A percentile compares a stretch with the other conserved stretches of the same genome.
Conservation (phyloP, 2,329 filamentous ascomycete genomes). For the Exophiala mesophila region DNA sequence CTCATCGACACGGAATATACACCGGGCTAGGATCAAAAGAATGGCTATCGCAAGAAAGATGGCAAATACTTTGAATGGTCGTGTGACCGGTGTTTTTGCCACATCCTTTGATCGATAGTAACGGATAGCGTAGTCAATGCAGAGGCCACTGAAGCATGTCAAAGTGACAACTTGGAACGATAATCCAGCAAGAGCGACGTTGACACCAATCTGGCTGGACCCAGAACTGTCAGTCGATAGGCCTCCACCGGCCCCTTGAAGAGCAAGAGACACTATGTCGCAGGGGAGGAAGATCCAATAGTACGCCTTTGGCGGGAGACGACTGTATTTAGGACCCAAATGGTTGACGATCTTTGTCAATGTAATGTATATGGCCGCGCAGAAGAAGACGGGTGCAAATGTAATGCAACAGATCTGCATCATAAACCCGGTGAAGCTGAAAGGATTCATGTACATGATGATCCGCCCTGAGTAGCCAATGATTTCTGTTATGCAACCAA, state of each 20-base stretch:
- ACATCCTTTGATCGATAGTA: conserved; percentile 1
- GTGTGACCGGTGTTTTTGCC: conserved; percentile 1
- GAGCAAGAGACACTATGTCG: conserved; percentile 37
- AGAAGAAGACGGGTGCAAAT: conserved; percentile 51
- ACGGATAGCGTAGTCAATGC: conserved; percentile 25
- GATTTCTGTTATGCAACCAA: conserved; percentile 53
- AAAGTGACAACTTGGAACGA: conserved; percentile 38
- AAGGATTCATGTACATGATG: conserved; percentile 54
- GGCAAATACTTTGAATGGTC: conserved; percentile 41
- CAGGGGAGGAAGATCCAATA: conserved; percentile 36
- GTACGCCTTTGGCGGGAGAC: conserved; percentile 32
- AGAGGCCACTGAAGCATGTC: conserved; percentile 29
- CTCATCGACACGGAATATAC: conserved; percentile 61
- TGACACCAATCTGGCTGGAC: conserved; percentile 27
- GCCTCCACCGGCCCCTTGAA: conserved; percentile 39
- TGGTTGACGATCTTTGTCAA: conserved; percentile 28
- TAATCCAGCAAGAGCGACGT: conserved; percentile 38
- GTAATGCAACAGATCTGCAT: conserved; percentile 59
- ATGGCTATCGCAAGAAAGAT: conserved; percentile 52
- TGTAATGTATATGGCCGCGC: conserved; percentile 59
- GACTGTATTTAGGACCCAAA: conserved; percentile 37
- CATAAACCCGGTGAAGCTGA: conserved; percentile 55
- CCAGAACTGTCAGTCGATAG: conserved; percentile 20
- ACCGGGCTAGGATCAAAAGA: conserved; percentile 58
- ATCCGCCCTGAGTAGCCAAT: conserved; percentile 59